Percentiles rank a stretch among this genome's conserved stretches.
Conservation (phyloP, 805 yeast genomes). For the Crinitomyces ghanaensis region DNA sequence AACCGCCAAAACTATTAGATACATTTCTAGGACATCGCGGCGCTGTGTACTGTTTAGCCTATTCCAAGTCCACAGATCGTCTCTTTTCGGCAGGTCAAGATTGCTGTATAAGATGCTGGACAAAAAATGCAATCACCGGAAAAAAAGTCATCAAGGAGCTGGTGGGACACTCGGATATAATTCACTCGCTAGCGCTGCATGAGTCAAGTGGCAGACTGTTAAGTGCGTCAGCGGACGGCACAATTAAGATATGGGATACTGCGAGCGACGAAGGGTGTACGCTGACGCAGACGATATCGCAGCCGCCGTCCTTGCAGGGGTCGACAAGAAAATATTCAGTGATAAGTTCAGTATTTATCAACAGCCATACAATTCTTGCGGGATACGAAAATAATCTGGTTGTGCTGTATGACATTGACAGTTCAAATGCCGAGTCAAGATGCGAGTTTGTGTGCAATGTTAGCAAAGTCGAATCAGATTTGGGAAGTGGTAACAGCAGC, state of each 20-base stretch:
- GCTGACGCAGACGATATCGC: background rate
- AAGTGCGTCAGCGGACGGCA: conserved; percentile 16
- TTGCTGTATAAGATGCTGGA: conserved; percentile 14
- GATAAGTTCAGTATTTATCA: too few species aligned
- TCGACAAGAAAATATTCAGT: too few species aligned
- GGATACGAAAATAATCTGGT: too few species aligned
- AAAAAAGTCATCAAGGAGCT: conserved; percentile 7
- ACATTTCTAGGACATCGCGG: conserved; percentile 16
- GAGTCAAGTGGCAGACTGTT: conserved; percentile 12
- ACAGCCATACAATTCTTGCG: too few species aligned
- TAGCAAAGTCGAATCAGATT: conserved; percentile 12
- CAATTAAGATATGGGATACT: conserved; percentile 16
- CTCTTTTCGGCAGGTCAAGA: conserved; percentile 17
- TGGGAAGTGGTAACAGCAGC: conserved; percentile 13
- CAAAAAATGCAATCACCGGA: conserved; percentile 2
- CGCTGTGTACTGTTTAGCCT: conserved; percentile 10
- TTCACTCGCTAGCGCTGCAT: conserved; percentile 12
- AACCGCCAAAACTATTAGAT: conserved; percentile 2
- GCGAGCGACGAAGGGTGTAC: background rate
- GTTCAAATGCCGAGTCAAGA: conserved; percentile 8
- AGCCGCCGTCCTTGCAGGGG: too few species aligned
- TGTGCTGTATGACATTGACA: conserved; percentile 2
- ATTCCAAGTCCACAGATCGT: conserved; percentile 9
- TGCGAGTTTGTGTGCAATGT: conserved; percentile 14
- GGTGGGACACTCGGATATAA: conserved; percentile 11